Evolutionary conservation across 305 asterid genomes (phyloP), one percentile per base, ranked within the genome.

Genomic region (Salvia sclarea): DNA sequence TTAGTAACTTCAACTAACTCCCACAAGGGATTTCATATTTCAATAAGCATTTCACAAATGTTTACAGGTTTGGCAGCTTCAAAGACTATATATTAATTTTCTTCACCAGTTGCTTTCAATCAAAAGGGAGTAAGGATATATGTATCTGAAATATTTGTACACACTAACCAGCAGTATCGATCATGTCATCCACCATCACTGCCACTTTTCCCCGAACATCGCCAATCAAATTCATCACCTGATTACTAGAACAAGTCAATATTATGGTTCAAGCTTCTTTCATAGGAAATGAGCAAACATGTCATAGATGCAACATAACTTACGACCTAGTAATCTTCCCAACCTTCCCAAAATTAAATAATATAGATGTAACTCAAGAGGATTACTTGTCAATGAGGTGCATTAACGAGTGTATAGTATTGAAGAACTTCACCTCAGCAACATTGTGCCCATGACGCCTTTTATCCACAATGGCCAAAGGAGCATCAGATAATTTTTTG

Each of bases 151-250:
- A 14, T 59, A 54, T 66, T 57, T 30, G 52, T 14, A 70, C 69
- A 73, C 8, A 69, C 86, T 73, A 72, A 90, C 98, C 98, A 74
- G 98, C 98, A 65, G 98, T 92, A 79, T 92, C 97, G 30, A 92
- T 92, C 98, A 92, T 92, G 85, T 92, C 98, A 79, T 92, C 98
- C 81, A 92, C 89, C 98, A 92, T 88, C 33, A 92, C 97, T 38
- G 98, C 98, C 75, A 92, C 97, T 82, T 92, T 90, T 10, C 98
- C 98, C 62, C 77, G 82, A 28, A 92, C 98, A 78, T 90, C 97
- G 61, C 98, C 98, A 67, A 92, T 92, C 87, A 92, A 83, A 88
- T 92, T 92, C 98, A 92, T 90, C 75, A 92, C 98, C 98, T 92
- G 87, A 43, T 18, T 50, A 64, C 73, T 43, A 44, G n/a, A 76